Evolutionary conservation across 345 rosid genomes (phyloP), one percentile per base, ranked within the genome.

Genomic region (Geranium brycei): DNA sequence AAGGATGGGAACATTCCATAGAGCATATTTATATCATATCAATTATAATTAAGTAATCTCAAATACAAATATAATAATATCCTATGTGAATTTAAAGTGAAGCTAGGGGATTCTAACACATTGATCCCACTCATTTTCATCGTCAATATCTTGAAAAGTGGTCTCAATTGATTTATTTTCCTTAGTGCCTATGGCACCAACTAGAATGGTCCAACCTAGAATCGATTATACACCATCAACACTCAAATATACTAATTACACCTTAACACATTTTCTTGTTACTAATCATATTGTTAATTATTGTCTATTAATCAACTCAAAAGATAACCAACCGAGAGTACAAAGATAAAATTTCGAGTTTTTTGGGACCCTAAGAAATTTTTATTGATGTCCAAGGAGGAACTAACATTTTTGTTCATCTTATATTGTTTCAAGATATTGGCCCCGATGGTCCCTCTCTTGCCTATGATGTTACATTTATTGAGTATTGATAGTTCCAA

Each of bases 141-240:
- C 64, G 32, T 57, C 23, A 23, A 41, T 53, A 62, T 65, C 35
- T 57, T 7, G 41, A n/a, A 60, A 41, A 17, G 55, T 53, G 55
- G 35, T 38, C 17, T 41, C 2, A 32, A 16, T 35, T 16, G 59
- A 59, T 13, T 64, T 41, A 19, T 68, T 28, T 31, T 4, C 40
- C 23, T 61, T 73, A 73, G 82, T 79, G 79, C 69, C 64, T 35
- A 31, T 19, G 51, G 79, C 82, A 73, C 76, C 71, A 68, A 31
- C 68, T 38, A 38, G 35, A 51, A 62, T 67, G 32, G 68, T 78
- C 71, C 69, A 68, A 72, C 61, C 57, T 58, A 57, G 60, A 62
- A 69, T 68, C 63, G 73, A 70, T 73, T 66, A 12, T 7, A 40
- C 53, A 35, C 59, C 38, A 53, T 47, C 71, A 75, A 69, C 58